phyloP scores from a whole-genome alignment of 768 basidiomycete genomes.

The Boletus pseudo-olivaceus region DNA sequence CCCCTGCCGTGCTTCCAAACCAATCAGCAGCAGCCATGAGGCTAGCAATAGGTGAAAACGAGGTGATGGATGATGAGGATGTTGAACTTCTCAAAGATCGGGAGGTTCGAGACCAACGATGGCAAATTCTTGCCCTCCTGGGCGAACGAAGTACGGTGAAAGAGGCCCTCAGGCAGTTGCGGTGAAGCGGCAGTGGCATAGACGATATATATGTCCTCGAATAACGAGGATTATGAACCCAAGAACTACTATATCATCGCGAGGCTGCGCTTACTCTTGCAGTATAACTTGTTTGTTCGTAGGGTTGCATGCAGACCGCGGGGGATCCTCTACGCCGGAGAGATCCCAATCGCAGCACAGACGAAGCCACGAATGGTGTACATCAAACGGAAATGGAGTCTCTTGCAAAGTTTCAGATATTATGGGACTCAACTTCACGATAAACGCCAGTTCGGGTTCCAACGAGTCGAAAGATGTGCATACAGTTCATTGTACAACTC shows the following conservation, averaged over 20 bases:
- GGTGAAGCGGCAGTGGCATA: conserved; percentile 12
- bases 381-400: background rate
- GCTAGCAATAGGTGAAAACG: conserved; percentile 54
- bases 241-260: background rate
- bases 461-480: background rate
- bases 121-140: conserved; percentile 76
- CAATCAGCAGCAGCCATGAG: conserved; percentile 75
- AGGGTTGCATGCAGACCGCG: background rate
- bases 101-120: conserved; percentile 64
- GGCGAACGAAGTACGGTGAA: conserved; percentile 71
- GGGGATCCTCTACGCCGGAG: background rate
- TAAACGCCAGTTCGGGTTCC: background rate
- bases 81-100: conserved; percentile 53
- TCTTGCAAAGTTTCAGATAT: background rate
- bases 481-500: background rate
- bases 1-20: conserved; percentile 76
- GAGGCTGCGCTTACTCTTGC: background rate
- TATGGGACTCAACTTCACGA: background rate
- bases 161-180: conserved; percentile 46
- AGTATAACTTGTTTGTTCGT: background rate
- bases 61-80: conserved; percentile 44
- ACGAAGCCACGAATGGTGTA: background rate
- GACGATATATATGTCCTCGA: background rate
- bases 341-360: background rate
- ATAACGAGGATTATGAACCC: background rate